A percentile compares a stretch with the other conserved stretches of the same genome.
phyloP scores from a whole-genome alignment of 1,284 basidiomycete genomes.

The Sanguinoderma infundibulare region DNA sequence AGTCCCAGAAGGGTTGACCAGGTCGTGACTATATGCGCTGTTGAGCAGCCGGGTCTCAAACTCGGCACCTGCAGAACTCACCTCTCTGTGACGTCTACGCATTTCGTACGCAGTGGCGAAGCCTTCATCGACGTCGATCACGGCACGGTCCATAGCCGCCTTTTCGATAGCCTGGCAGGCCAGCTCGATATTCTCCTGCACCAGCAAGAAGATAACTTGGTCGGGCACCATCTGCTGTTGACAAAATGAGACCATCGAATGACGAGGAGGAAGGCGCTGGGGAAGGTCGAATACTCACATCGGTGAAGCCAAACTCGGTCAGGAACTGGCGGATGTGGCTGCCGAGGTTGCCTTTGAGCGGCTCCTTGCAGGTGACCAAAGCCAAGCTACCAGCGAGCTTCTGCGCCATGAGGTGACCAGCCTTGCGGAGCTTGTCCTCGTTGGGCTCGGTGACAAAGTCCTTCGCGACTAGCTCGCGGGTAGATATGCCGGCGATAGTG shows the following conservation, averaged over 20 bases:
- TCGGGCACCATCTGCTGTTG: slow-evolving; percentile 65
- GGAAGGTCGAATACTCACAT: slow-evolving; percentile 60
- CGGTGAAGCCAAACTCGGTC: slow-evolving; percentile 85
- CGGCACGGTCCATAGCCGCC: slow-evolving; percentile 96
- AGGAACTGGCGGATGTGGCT: slow-evolving; percentile 85
- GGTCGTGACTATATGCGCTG: slow-evolving; percentile 55
- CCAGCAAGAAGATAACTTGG: slow-evolving; percentile 78
- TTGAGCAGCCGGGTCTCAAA: background rate
- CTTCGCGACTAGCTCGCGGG: slow-evolving; percentile 93
- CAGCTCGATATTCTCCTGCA: slow-evolving; percentile 93
- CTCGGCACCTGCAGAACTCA: slow-evolving; percentile 35
- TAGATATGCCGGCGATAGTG: slow-evolving; percentile 98
- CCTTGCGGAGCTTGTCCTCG: slow-evolving; percentile 89
- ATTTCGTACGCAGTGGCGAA: slow-evolving; percentile 84
- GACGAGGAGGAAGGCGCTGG: no score
- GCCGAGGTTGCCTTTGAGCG: slow-evolving; percentile 92
- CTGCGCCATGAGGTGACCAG: slow-evolving; percentile 96
- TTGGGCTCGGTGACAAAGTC: slow-evolving; percentile 96
- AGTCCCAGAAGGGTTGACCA: slow-evolving; percentile 88
- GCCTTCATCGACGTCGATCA: slow-evolving; percentile 94
- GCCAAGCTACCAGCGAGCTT: slow-evolving; percentile 97
- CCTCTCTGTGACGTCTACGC: slow-evolving; percentile 89
- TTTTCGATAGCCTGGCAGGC: slow-evolving; percentile 97
- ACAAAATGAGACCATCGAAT: background rate
- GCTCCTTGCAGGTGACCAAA: slow-evolving; percentile 98